phyloP scores from a whole-genome alignment of 1,139 yeast species.

The Spathaspora jeffriesii region DNA sequence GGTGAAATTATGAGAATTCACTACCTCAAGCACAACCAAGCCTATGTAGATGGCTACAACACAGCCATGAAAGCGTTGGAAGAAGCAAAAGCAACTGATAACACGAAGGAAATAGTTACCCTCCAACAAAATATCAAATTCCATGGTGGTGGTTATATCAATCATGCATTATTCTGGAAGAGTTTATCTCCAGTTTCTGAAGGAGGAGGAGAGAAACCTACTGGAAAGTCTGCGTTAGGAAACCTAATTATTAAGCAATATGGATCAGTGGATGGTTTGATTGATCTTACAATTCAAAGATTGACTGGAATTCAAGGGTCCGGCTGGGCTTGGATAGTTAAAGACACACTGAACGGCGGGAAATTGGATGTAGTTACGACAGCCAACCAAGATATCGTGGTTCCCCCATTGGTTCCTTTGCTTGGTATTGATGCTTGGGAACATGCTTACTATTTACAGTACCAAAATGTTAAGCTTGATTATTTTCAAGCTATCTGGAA shows the following conservation, averaged over 20 bases:
- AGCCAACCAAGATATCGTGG: constrained; percentile 86
- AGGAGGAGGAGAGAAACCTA: constrained; percentile 88
- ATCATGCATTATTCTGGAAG: constrained; percentile 90
- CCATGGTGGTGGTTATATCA: constrained; percentile 94
- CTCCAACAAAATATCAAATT: constrained; percentile 83
- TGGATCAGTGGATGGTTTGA: constrained; percentile 79
- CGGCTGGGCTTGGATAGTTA: constrained; percentile 96
- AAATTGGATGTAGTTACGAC: constrained; percentile 84
- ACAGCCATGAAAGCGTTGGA: constrained; percentile 76
- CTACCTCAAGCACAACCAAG: constrained; percentile 93
- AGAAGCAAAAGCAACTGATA: constrained; percentile 68
- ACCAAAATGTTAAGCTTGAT: constrained; percentile 91
- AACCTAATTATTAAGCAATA: constrained; percentile 66
- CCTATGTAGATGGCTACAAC: constrained; percentile 90
- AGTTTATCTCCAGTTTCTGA: constrained; percentile 79
- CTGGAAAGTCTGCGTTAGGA: constrained; percentile 55
- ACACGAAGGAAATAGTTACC: constrained; percentile 65
- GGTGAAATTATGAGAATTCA: constrained; percentile 90
- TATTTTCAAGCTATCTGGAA: constrained; percentile 98
- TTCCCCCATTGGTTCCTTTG: constrained; percentile 66
- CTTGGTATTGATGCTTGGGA: constrained; percentile 99
- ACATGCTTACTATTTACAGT: constrained; percentile 96
- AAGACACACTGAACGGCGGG: constrained; percentile 77
- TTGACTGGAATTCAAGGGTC: constrained; percentile 96
- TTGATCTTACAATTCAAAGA: constrained; percentile 67